These are phyloP conservation scores for Nematocida parisii DNA, from an alignment of 371 early-diverging fungal species.

Conservation along the genomic window DNA sequence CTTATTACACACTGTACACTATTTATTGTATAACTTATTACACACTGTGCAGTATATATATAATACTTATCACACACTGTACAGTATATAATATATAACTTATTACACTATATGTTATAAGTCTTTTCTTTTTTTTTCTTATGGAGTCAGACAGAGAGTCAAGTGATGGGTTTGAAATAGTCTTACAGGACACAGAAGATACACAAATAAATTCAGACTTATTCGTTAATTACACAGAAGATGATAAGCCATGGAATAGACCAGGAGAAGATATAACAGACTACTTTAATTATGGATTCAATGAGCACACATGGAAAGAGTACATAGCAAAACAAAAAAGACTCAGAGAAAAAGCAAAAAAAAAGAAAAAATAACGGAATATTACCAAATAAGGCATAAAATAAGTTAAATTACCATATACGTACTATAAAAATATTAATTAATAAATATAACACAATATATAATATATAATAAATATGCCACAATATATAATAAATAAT, in stretches of 20 bases:
- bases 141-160: background rate
- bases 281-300: conserved; percentile 96
- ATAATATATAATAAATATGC: no score
- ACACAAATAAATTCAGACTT: conserved; percentile 15
- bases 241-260: conserved; percentile 92
- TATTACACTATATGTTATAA: no score
- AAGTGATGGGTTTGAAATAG: conserved; percentile 57
- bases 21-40: no score
- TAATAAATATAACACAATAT: no score
- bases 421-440: no score
- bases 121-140: no score
- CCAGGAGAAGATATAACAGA: conserved; percentile 94
- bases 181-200: conserved; percentile 44
- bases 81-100: no score
- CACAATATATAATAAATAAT: no score
- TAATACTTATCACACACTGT: no score
- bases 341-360: conserved; percentile 28
- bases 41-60: no score
- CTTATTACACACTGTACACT: no score
- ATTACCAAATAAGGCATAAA: background rate
- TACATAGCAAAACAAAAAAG: conserved; percentile 83
- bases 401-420: conserved; percentile 3
- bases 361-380: conserved; percentile 22
- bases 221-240: conserved; percentile 75
- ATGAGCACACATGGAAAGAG: conserved; percentile 83